Conservation (phyloP, 2,329 filamentous ascomycete species). For the Cordyceps farinosa region DNA sequence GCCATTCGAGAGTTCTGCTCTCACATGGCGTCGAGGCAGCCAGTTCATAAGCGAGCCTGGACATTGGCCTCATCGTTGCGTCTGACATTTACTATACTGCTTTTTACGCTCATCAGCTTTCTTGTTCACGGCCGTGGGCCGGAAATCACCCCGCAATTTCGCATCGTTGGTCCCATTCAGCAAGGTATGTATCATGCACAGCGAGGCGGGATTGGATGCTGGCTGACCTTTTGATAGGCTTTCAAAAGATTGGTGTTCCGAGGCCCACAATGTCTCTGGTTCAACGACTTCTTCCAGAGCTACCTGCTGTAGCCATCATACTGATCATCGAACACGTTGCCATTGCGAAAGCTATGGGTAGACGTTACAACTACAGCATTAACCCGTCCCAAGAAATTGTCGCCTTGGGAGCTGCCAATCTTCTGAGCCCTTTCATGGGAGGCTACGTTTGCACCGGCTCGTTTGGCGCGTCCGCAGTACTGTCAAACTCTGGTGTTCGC, state of each 20-base stretch:
- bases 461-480: slow-evolving; percentile 70
- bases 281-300: slow-evolving; percentile 52
- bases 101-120: slow-evolving; percentile 72
- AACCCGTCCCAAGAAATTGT: slow-evolving; percentile 77
- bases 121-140: slow-evolving; percentile 57
- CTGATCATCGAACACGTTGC: slow-evolving; percentile 80
- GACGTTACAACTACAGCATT: slow-evolving; percentile 75
- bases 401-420: slow-evolving; percentile 71
- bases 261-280: slow-evolving; percentile 54
- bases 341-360: slow-evolving; percentile 78
- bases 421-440: slow-evolving; percentile 72
- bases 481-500: slow-evolving; percentile 77
- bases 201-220: neutral
- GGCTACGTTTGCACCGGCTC: slow-evolving; percentile 45
- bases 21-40: slow-evolving; percentile 57
- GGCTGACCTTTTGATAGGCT: slow-evolving; percentile 43
- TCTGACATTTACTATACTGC: slow-evolving; percentile 69
- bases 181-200: slow-evolving; percentile 40
- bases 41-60: slow-evolving; percentile 59
- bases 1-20: slow-evolving; percentile 59
- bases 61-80: slow-evolving; percentile 73
- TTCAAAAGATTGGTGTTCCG: slow-evolving; percentile 61
- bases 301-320: slow-evolving; percentile 72
- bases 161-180: slow-evolving; percentile 63
- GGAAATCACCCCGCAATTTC: slow-evolving; percentile 45